A percentile compares a stretch with the other conserved stretches of the same genome.
These are phyloP conservation scores for Bisporella sp. DNA, from an alignment of 2,329 filamentous ascomycete genomes.

Conservation along the genomic window DNA sequence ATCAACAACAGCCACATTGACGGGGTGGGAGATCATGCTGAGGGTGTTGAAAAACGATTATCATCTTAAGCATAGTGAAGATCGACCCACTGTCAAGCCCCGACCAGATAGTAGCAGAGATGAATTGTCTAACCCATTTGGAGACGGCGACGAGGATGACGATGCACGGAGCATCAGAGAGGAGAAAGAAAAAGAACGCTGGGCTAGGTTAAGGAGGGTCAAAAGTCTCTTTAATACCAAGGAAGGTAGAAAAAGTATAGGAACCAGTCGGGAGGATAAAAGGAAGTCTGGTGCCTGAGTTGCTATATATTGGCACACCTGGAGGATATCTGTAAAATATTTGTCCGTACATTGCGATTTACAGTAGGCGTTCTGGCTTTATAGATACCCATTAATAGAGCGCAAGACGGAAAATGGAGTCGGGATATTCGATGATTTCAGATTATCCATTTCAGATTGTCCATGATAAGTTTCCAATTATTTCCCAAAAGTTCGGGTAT, in stretches of 20 bases:
- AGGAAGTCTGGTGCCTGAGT: too few relatives aligned
- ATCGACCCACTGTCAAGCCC: slow-evolving; percentile 2
- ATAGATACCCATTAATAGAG: too few relatives aligned
- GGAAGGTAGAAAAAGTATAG: slow-evolving; percentile 40
- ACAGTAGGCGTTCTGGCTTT: too few relatives aligned
- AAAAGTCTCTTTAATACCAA: slow-evolving; percentile 67
- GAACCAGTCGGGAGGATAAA: too few relatives aligned
- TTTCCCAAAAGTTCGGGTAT: too few relatives aligned
- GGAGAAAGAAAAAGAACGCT: slow-evolving; percentile 64
- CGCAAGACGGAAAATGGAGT: too few relatives aligned
- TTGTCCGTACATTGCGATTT: too few relatives aligned
- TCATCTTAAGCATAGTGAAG: slow-evolving; percentile 16
- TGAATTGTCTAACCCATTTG: slow-evolving; percentile 1
- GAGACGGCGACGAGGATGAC: slow-evolving; percentile 23
- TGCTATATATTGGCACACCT: too few relatives aligned
- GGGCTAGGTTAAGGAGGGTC: slow-evolving; percentile 63
- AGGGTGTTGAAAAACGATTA: slow-evolving; percentile 53
- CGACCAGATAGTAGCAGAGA: not conserved
- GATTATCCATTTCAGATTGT: too few relatives aligned
- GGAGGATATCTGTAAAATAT: too few relatives aligned
- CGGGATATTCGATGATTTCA: too few relatives aligned
- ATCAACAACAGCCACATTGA: slow-evolving; percentile 23
- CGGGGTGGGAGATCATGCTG: slow-evolving; percentile 49
- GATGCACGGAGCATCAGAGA: slow-evolving; percentile 37
- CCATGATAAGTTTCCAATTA: too few relatives aligned